A percentile compares a stretch with the other conserved stretches of the same genome.
Conservation (phyloP, 257 asterid genomes). For the Voacanga thouarsii region DNA sequence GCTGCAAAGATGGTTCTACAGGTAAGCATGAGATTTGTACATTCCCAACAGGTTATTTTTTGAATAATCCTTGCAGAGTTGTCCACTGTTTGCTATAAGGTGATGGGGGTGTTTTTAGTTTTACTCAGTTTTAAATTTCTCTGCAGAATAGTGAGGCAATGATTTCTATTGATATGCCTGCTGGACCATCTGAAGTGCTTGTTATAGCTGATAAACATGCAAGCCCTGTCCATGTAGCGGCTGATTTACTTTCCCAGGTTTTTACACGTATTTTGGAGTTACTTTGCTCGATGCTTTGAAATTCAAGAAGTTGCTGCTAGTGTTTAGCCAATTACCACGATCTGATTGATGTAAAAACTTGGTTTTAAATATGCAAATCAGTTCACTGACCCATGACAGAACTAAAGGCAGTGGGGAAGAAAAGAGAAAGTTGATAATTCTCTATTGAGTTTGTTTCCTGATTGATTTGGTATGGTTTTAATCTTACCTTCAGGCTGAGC, state of each 20-base stretch:
- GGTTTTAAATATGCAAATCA: not conserved
- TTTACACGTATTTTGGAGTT: conserved; percentile 8
- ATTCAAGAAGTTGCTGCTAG: not conserved
- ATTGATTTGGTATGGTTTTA: not conserved
- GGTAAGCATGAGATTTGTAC: conserved; percentile 34
- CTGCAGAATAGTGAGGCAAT: conserved; percentile 94
- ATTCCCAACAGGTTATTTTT: not conserved
- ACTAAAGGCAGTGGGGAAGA: not conserved
- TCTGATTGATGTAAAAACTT: not conserved
- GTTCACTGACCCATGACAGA: not conserved
- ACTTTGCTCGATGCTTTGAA: conserved; percentile 9
- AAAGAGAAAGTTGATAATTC: not conserved
- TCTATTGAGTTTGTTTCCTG: conserved; percentile 9
- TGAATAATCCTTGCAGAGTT: not conserved
- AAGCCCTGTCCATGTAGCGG: conserved; percentile 87
- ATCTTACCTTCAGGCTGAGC: conserved; percentile 75
- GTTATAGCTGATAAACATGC: conserved; percentile 88
- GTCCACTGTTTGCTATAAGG: not conserved
- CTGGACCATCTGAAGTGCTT: conserved; percentile 99
- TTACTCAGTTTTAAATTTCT: conserved; percentile 16
- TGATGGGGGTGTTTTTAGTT: conserved; percentile 1
- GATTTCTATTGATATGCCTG: conserved; percentile 98
- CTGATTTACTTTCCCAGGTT: conserved; percentile 98
- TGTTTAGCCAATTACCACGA: not conserved
- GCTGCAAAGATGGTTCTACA: conserved; percentile 99